phyloP scores from a whole-genome alignment of 768 basidiomycete genomes.

The Hygrophorus russula region DNA sequence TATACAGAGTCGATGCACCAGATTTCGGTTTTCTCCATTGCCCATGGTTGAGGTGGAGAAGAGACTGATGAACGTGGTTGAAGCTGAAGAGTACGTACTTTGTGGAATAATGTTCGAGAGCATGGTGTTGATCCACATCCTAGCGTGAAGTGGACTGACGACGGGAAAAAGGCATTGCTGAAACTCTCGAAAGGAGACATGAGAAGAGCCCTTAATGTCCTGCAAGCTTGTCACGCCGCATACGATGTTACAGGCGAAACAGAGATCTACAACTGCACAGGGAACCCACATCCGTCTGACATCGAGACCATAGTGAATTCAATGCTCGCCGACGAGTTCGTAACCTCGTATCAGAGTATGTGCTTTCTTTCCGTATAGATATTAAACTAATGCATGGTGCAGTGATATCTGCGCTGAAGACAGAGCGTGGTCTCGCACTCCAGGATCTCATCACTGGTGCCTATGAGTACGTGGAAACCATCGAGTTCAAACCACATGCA shows the following conservation, averaged over 20 bases:
- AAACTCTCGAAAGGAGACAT: slow-evolving; percentile 97
- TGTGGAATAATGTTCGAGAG: not conserved
- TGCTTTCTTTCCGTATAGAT: slow-evolving; percentile 6
- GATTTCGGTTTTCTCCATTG: slow-evolving; percentile 93
- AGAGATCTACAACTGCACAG: slow-evolving; percentile 94
- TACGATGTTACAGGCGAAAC: slow-evolving; percentile 83
- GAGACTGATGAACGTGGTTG: slow-evolving; percentile 65
- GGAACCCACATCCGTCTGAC: slow-evolving; percentile 91
- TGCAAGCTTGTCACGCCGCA: slow-evolving; percentile 97
- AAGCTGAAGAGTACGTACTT: slow-evolving; percentile 63
- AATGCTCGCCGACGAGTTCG: slow-evolving; percentile 95
- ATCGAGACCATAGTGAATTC: slow-evolving; percentile 89
- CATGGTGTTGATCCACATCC: not conserved
- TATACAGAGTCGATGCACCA: slow-evolving; percentile 95
- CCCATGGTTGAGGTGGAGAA: slow-evolving; percentile 80
- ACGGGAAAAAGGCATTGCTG: slow-evolving; percentile 81
- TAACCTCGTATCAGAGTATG: slow-evolving; percentile 76
- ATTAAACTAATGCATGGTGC: not conserved
- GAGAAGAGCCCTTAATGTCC: slow-evolving; percentile 89
- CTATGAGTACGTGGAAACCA: slow-evolving; percentile 79
- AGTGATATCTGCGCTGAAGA: slow-evolving; percentile 86
- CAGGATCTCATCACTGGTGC: slow-evolving; percentile 90
- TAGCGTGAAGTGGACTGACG: slow-evolving; percentile 78
- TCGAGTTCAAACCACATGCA: slow-evolving; percentile 81
- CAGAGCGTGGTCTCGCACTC: slow-evolving; percentile 85